Conservation (phyloP, 1,284 basidiomycete genomes). For the Apiotrichum gracile region DNA sequence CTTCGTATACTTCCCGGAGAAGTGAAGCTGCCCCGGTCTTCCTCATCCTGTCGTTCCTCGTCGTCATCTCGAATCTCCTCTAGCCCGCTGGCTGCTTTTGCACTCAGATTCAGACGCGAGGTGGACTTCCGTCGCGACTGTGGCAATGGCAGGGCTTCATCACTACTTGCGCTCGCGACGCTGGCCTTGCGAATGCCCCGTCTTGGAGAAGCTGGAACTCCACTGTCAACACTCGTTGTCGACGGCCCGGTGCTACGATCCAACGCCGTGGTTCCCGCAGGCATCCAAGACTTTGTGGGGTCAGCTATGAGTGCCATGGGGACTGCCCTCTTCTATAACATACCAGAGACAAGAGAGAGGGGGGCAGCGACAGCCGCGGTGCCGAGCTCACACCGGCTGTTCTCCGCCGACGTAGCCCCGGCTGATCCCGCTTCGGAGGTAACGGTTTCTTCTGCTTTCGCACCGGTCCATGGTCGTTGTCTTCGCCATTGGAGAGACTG, state of each 20-base stretch:
- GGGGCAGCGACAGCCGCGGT: background rate
- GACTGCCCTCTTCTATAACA: too few relatives aligned
- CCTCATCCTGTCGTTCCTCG: background rate
- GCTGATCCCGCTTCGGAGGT: slow-evolving; percentile 6
- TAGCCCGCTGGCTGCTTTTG: background rate
- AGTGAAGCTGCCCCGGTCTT: background rate
- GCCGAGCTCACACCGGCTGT: background rate
- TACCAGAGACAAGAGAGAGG: background rate
- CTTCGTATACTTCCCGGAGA: background rate
- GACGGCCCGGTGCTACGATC: too few relatives aligned
- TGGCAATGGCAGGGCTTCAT: too few relatives aligned
- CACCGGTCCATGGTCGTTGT: background rate
- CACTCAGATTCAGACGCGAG: too few relatives aligned
- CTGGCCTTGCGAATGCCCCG: too few relatives aligned
- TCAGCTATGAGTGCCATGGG: too few relatives aligned
- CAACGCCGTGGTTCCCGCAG: too few relatives aligned
- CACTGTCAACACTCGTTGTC: too few relatives aligned
- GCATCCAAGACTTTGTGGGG: too few relatives aligned
- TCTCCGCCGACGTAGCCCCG: background rate
- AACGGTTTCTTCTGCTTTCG: slow-evolving; percentile 27
- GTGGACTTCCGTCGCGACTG: too few relatives aligned
- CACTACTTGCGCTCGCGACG: background rate
- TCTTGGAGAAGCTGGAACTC: too few relatives aligned
- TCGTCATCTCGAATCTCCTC: background rate
- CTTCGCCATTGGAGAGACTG: background rate